Evolutionary conservation across 1,284 basidiomycete genomes (phyloP).

Genomic region (Stygiomarasmius scandens): DNA sequence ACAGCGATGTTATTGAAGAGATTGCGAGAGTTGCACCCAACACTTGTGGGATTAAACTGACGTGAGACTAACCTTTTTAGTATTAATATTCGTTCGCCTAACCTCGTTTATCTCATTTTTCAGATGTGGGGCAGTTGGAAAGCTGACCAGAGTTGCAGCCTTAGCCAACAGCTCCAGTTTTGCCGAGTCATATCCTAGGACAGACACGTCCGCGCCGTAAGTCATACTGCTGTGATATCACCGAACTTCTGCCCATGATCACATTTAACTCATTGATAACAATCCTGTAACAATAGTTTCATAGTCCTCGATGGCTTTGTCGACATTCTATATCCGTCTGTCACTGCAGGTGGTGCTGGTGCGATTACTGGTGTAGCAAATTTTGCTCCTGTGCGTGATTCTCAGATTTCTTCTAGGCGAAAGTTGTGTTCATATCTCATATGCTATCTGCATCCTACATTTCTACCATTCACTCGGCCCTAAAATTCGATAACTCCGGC

Average conservation of each 20-base stretch:
- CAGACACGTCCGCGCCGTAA: constrained; percentile 9
- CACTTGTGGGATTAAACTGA: constrained; percentile 10
- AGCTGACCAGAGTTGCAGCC: constrained; percentile 9
- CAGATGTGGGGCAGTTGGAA: constrained; percentile 15
- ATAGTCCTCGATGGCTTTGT: constrained; percentile 16
- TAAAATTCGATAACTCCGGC: too few relatives aligned
- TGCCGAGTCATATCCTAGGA: constrained; percentile 8
- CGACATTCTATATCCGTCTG: constrained; percentile 15
- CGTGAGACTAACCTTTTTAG: background rate
- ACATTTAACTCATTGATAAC: background rate
- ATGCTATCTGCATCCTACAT: too few relatives aligned
- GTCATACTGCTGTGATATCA: background rate
- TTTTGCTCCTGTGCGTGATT: constrained; percentile 10
- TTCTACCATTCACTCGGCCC: too few relatives aligned
- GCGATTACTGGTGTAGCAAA: constrained; percentile 16
- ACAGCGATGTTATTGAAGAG: constrained; percentile 15
- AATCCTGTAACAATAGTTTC: constrained; percentile 1
- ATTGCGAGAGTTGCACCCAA: constrained; percentile 15
- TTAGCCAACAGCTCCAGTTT: constrained; percentile 5
- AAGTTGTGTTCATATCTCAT: too few relatives aligned
- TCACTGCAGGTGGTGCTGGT: constrained; percentile 7
- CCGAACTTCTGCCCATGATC: too few relatives aligned
- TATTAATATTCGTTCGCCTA: background rate
- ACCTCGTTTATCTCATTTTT: background rate
- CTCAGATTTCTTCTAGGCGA: too few relatives aligned